These are phyloP conservation scores for Mortierella sp. DNA, from an alignment of 371 early-diverging fungal genomes.

Conservation along the genomic window DNA sequence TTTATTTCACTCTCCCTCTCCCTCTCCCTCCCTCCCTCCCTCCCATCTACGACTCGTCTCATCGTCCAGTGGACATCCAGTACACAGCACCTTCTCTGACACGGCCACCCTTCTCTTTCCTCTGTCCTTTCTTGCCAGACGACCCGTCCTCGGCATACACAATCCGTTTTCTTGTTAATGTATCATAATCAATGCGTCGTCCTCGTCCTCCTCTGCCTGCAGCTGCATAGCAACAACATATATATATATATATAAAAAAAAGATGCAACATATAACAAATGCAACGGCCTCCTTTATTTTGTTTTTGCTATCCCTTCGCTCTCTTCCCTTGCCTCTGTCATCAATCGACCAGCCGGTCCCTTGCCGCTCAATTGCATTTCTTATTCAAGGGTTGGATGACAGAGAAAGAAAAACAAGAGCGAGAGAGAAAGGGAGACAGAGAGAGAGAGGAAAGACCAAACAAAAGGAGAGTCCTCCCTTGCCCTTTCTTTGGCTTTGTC, in stretches of 20 bases:
- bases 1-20: background rate
- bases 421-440: background rate
- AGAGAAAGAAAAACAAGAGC: background rate
- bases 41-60: background rate
- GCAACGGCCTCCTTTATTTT: constrained; percentile 4
- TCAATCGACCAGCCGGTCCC: background rate
- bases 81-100: background rate
- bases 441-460: background rate
- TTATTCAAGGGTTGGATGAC: background rate
- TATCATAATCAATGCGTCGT: background rate
- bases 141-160: background rate
- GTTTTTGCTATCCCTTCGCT: background rate
- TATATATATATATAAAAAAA: too few relatives aligned
- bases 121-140: background rate
- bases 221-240: constrained; percentile 11
- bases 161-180: background rate
- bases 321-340: background rate
- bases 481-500: constrained; percentile 13
- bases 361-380: background rate
- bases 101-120: background rate
- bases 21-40: background rate
- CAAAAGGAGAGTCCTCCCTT: background rate
- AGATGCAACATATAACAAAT: background rate
- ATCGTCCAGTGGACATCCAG: background rate
- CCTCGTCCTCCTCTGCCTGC: constrained; percentile 1